Evolutionary conservation across 1,139 yeast genomes (phyloP), one percentile per base, ranked within the genome.

Genomic region (Scheffersomyces illinoinensis): DNA sequence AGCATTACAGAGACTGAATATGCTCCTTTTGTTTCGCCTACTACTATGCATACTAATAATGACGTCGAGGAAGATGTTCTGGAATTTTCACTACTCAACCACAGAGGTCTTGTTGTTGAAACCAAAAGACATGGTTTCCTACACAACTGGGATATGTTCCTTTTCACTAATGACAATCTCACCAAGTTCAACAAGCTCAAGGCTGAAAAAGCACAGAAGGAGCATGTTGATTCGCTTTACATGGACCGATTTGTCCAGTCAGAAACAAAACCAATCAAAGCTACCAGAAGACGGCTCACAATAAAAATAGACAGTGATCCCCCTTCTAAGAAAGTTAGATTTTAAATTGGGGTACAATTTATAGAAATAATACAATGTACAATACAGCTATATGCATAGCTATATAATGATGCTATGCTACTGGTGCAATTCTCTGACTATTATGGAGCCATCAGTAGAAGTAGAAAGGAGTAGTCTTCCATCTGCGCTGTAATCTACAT

Each of bases 381-480:
- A 14, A 48, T 48, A 48, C 55, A 50, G 33, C 43, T 46, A n/a
- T 33, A n/a, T n/a, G 6, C 20, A 33, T 17, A 53, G 20, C 47
- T 21, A 26, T n/a, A 14, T 33, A 23, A 20, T 43, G 14, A 20
- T 6, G 12, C 46, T 50, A 57, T 33, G 4, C 24, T 18, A 47
- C 53, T 62, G 5, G 17, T 33, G 70, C 6, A 69, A 43, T 59
- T 74, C 78, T 63, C 88, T 73, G 5, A 85, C 71, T 3, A 86
- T 78, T 1, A 85, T 66, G 1, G 78, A 71, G 0, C 88, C 87
- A 66, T 85, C 90, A 2, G 76, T 72, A 2, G 88, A 82, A 10
- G 84, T 68, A 12, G 87, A 81, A 12, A 77, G 67, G 17, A 83
- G 50, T 24, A 85, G 76, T 0, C 74, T 73, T 49, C 75, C 68